Evolutionary conservation across 106 monocot species (phyloP).

Genomic region (Gastrodia elata): DNA sequence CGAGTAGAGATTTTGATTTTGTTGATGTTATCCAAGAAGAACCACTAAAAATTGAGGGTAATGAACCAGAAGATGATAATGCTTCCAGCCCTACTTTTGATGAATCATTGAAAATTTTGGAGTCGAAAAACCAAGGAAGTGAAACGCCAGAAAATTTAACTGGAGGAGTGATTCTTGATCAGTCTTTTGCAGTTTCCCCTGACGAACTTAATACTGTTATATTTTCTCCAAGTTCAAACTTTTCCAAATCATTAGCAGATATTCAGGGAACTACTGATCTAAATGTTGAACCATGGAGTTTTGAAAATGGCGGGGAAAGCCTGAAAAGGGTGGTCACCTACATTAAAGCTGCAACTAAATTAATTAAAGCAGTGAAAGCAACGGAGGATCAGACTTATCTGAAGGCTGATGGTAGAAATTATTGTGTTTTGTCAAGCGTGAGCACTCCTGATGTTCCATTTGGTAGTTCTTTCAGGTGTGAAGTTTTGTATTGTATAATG

Average conservation of each 20-base stretch:
- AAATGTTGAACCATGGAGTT: slow-evolving; percentile 39
- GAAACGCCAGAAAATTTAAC: slow-evolving; percentile 63
- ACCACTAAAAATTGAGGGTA: slow-evolving; percentile 12
- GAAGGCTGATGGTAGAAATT: slow-evolving; percentile 68
- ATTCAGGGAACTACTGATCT: slow-evolving; percentile 50
- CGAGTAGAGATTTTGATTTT: slow-evolving; percentile 19
- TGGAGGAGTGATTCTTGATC: slow-evolving; percentile 73
- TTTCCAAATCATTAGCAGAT: slow-evolving; percentile 41
- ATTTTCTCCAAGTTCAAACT: slow-evolving; percentile 60
- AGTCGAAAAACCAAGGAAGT: slow-evolving; percentile 43
- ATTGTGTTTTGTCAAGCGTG: slow-evolving; percentile 58
- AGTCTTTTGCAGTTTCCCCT: slow-evolving; percentile 45
- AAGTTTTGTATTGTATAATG: slow-evolving; percentile 60
- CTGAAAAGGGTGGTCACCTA: slow-evolving; percentile 60
- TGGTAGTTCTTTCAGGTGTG: slow-evolving; percentile 62
- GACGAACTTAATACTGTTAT: slow-evolving; percentile 47
- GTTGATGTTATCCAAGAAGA: slow-evolving; percentile 8
- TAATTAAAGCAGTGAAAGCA: slow-evolving; percentile 73
- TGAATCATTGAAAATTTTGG: slow-evolving; percentile 47
- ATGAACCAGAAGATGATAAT: slow-evolving; percentile 20
- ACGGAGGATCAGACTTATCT: slow-evolving; percentile 72
- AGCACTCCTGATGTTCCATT: slow-evolving; percentile 87
- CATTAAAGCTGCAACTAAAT: slow-evolving; percentile 64
- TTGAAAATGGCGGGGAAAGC: slow-evolving; percentile 24
- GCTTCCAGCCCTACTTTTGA: slow-evolving; percentile 32